Evolutionary conservation across 495 filamentous ascomycete genomes (phyloP).

Genomic region (Penicillium tannophilum): DNA sequence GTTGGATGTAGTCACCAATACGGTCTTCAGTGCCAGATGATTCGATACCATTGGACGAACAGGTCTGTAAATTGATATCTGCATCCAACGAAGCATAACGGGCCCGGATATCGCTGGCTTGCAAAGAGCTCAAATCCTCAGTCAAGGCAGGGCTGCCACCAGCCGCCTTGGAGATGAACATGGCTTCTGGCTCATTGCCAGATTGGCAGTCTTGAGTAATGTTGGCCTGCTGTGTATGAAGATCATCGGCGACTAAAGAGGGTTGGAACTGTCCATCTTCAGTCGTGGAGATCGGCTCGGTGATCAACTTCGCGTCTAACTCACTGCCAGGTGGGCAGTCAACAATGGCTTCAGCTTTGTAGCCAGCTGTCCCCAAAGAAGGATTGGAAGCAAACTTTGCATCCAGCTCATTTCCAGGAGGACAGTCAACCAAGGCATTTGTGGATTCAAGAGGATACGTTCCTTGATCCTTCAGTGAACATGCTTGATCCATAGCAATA

Average conservation of each 20-base stretch:
- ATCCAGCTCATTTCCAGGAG: constrained; percentile 20
- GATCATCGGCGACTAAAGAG: background rate
- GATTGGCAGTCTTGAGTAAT: constrained; percentile 10
- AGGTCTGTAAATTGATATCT: constrained; percentile 29
- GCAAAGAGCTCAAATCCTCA: constrained; percentile 47
- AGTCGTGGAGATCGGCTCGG: constrained; percentile 4
- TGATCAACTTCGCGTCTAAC: constrained; percentile 12
- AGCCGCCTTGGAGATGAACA: constrained; percentile 10
- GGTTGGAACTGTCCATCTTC: constrained; percentile 8
- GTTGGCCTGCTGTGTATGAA: constrained; percentile 3
- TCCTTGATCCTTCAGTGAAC: background rate
- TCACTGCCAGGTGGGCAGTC: constrained; percentile 19
- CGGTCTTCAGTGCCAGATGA: constrained; percentile 28
- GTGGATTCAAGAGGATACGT: background rate
- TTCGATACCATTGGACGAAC: constrained; percentile 33
- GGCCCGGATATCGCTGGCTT: constrained; percentile 53
- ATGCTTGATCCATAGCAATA: constrained; percentile 3
- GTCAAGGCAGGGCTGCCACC: constrained; percentile 14
- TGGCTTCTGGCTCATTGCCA: constrained; percentile 18
- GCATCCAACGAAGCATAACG: constrained; percentile 34
- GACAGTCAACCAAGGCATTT: constrained; percentile 13
- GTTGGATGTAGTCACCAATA: constrained; percentile 16
- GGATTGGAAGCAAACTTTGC: constrained; percentile 17
- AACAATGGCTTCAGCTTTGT: constrained; percentile 1
- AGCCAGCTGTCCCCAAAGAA: background rate